phyloP scores from a whole-genome alignment of 129 eudicot genomes.

The Ambrosia trifida region DNA sequence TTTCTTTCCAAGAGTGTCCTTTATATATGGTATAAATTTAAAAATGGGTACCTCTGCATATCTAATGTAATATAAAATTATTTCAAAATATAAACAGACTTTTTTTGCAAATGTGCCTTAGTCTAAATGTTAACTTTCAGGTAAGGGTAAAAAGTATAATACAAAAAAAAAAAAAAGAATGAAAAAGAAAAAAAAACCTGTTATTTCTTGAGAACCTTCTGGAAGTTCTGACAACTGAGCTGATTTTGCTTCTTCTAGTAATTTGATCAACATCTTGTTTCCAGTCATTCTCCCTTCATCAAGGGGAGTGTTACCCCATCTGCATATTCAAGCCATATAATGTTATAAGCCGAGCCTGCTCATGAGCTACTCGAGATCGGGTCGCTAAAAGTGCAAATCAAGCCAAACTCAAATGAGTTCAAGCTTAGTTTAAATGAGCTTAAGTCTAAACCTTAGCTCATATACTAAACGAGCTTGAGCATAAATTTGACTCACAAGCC shows the following conservation, averaged over 20 bases:
- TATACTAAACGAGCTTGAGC: no score
- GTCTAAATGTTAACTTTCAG: constrained; percentile 1
- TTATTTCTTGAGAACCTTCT: constrained; percentile 39
- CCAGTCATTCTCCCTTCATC: constrained; percentile 80
- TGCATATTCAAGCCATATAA: constrained; percentile 33
- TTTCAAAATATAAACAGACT: neutral
- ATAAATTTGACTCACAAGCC: no score
- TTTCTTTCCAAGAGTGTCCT: neutral
- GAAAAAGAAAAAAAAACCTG: constrained; percentile 55
- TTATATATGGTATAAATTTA: neutral
- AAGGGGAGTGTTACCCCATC: constrained; percentile 92
- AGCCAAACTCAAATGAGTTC: no score
- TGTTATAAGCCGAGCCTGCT: no score
- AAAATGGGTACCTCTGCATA: neutral
- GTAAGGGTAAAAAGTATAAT: neutral
- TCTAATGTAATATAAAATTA: neutral
- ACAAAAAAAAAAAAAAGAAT: no score
- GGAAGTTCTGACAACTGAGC: constrained; percentile 51
- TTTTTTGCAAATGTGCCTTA: neutral
- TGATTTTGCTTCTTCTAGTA: constrained; percentile 75
- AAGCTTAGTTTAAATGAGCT: no score
- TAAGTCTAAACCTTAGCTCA: no score
- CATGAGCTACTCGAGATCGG: no score
- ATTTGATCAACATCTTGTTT: constrained; percentile 62
- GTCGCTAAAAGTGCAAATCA: no score